Conservation (phyloP, 345 rosid species). For the Gossypium stocksii region DNA sequence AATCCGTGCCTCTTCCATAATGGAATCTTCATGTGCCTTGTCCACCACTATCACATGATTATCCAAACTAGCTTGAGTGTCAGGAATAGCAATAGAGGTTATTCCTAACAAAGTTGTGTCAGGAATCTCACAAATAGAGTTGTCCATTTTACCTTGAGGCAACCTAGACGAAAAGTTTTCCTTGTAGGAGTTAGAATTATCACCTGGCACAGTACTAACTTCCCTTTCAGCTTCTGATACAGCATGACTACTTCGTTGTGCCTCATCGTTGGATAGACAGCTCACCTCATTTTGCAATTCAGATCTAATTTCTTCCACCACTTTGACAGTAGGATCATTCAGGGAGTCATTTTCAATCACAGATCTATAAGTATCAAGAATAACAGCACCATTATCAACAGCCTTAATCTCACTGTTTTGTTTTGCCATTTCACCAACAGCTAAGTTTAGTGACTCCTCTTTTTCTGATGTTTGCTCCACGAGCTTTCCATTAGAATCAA, state of each 20-base stretch:
- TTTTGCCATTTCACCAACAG: slow-evolving; percentile 36
- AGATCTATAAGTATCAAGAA: slow-evolving; percentile 27
- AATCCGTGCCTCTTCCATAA: slow-evolving; percentile 83
- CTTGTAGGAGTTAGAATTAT: slow-evolving; percentile 26
- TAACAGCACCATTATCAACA: slow-evolving; percentile 23
- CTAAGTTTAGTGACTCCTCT: slow-evolving; percentile 37
- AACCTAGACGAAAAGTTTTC: slow-evolving; percentile 30
- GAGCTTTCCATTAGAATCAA: slow-evolving; percentile 38
- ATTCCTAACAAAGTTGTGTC: slow-evolving; percentile 18
- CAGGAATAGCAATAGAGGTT: slow-evolving; percentile 34
- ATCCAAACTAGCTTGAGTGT: slow-evolving; percentile 41
- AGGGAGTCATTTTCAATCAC: slow-evolving; percentile 23
- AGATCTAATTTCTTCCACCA: slow-evolving; percentile 41
- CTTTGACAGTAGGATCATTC: slow-evolving; percentile 32
- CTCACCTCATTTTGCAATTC: slow-evolving; percentile 43
- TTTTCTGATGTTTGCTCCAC: slow-evolving; percentile 33
- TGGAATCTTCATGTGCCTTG: slow-evolving; percentile 70
- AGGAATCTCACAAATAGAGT: slow-evolving; percentile 28
- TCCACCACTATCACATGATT: slow-evolving; percentile 35
- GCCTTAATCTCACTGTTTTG: slow-evolving; percentile 42
- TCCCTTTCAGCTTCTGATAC: slow-evolving; percentile 34
- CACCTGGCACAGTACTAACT: slow-evolving; percentile 24
- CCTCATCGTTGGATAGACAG: slow-evolving; percentile 29
- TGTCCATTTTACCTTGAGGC: slow-evolving; percentile 32
- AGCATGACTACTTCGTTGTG: slow-evolving; percentile 33